Base-by-base conservation (phyloP, 257 asterid species). In the Anisodus tanguticus region DNA sequence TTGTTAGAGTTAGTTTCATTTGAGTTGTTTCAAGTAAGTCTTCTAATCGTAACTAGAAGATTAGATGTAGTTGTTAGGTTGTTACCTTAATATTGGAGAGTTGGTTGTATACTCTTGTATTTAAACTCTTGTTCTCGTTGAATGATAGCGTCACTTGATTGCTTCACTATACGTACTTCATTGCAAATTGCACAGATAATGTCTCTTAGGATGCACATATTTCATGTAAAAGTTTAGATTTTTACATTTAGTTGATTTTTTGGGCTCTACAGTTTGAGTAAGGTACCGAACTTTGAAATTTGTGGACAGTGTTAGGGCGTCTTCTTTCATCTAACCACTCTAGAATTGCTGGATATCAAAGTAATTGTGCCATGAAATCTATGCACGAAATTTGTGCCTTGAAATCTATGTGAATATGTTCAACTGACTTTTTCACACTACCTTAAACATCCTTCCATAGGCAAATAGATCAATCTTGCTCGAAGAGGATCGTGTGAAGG, bases 381-480 rank as follows among this genome's bases (percentile, higher is more conserved):
- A 35, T 13, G 74, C 74, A 35, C 0, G 0, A 15, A 67, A 70
- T 70, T 16, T 70, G 15, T 70, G 57, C 79, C 31, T 41, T 11
- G 79, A 70, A 43, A 70, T 43, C 57, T 70, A n/a, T 71, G 55
- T 70, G 17, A 45, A 71, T 9, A 71, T n/a, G 58, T 45, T 81
- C 16, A 4, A 45, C 59, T 64, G 77, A 81, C 77, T 2, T 43
- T 45, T 81, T 49, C 37, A 69, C 51, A 83, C 68, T 68, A 45
- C 87, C 72, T 69, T 5, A 10, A 54, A 78, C 88, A 78, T 35
- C 82, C 72, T 82, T 60, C 76, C 62, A 41, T 94, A 94, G 99
- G 97, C 95, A 62, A 97, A 97, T 82, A 91, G 99, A 91, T 91
- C 98, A n/a, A 95, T 97, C 84, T 89, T 97, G 94, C 93, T 95